Conservation (phyloP, 2,329 filamentous ascomycete genomes). For the Rhinocladiella mackenziei region DNA sequence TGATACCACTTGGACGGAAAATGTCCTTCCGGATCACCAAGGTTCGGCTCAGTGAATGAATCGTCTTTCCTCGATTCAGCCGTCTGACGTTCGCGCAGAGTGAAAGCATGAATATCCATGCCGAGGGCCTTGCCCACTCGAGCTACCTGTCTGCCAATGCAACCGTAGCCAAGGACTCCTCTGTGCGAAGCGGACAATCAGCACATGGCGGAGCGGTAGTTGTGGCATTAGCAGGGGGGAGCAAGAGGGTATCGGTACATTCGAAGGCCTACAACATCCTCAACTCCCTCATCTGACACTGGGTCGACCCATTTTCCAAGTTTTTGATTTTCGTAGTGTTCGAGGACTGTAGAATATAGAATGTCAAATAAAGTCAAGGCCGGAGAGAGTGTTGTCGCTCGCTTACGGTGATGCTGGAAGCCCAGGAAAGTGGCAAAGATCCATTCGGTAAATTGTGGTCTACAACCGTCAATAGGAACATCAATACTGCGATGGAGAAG, state of each 20-base stretch:
- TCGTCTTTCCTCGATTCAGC: background rate
- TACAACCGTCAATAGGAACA: background rate
- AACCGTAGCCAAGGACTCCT: slow-evolving; percentile 1
- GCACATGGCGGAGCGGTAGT: too few species aligned
- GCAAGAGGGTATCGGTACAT: background rate
- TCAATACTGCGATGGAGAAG: background rate
- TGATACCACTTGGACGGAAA: slow-evolving; percentile 1
- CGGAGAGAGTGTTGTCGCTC: background rate
- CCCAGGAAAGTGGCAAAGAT: background rate
- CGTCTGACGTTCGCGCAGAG: background rate
- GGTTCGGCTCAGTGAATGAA: background rate
- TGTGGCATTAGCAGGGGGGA: background rate
- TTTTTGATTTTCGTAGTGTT: slow-evolving; percentile 1
- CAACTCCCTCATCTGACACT: background rate
- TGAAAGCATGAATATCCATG: background rate
- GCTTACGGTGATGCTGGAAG: slow-evolving; percentile 1
- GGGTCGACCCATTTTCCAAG: background rate
- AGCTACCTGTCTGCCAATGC: background rate
- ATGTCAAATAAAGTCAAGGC: background rate
- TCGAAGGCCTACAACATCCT: background rate
- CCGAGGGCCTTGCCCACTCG: background rate
- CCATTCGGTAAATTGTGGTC: slow-evolving; percentile 4
- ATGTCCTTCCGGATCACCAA: background rate
- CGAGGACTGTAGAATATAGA: background rate
- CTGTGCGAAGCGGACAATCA: background rate